Base-by-base conservation (phyloP, 331 rosid genomes). In the Cydonia oblonga region DNA sequence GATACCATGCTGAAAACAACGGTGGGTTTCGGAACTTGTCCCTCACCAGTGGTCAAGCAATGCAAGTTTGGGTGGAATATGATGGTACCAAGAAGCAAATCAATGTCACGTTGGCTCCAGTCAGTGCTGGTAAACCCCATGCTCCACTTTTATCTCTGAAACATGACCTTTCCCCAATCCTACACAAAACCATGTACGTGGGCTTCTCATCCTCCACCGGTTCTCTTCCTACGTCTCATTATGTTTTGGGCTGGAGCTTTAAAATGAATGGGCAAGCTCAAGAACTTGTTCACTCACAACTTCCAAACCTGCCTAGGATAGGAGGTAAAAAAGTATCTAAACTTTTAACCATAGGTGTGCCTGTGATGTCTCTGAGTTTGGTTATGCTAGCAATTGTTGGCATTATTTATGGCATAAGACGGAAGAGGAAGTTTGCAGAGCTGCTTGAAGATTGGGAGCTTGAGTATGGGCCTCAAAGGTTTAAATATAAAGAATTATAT, bases 361-460 rank as follows among this genome's bases (percentile, higher is more conserved):
- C 84, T 2, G 6, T 71, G 23, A 42, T 76, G 11, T 49, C 32
- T 4, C 20, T 54, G 20, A 23, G 64, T n/a, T 16, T 53, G 15
- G 54, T n/a, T 10, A 24, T 38, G 23, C 25, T 70, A 1, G 49
- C 20, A 9, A 25, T 72, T 53, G 38, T 19, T 2, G 60, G 24
- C 5, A 5, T 68, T 0, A n/a, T 81, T 24, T 75, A 10, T 73
- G 42, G 64, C 42, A 44, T 75, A 30, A 22, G 26, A 33, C 18
- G 80, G 68, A 69, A 40, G 52, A 76, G 71, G 66, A 80, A 81
- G 35, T 80, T 35, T 61, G 83, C 78, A 4, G 83, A 84, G 12
- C 7, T 81, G n/a, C 16, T 78, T 6, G 88, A 84, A 70, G 83
- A 78, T 28, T 84, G 88, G 88, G 88, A 84, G 77, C 51, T 64